These are phyloP conservation scores for Verruconis gallopava DNA, from an alignment of 2,329 filamentous ascomycete species.

Conservation along the genomic window DNA sequence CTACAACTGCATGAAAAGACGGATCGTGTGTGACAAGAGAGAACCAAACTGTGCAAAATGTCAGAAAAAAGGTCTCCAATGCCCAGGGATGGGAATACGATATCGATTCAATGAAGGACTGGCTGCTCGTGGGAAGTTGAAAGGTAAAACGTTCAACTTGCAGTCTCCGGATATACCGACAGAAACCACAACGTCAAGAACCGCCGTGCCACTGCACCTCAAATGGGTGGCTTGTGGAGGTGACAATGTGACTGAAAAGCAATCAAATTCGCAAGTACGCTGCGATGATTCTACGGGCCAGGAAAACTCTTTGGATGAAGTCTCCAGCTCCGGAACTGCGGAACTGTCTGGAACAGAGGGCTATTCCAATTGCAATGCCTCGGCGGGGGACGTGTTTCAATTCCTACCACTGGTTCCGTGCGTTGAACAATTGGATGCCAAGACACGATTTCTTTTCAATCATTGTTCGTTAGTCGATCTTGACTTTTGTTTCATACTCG, in stretches of 20 bases:
- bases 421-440: slow-evolving; percentile 17
- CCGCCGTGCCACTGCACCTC: no score
- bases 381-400: no score
- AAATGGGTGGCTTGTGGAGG: no score
- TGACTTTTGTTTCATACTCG: not conserved
- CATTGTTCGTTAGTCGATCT: slow-evolving; percentile 20
- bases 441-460: slow-evolving; percentile 24
- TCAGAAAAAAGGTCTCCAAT: slow-evolving; percentile 24
- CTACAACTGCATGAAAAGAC: slow-evolving; percentile 26
- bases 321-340: no score
- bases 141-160: slow-evolving; percentile 13
- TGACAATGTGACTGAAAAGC: no score
- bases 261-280: no score
- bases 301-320: no score
- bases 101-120: slow-evolving; percentile 24
- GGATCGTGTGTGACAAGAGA: slow-evolving; percentile 28
- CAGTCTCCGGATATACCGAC: not conserved
- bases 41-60: slow-evolving; percentile 29
- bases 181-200: no score
- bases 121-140: slow-evolving; percentile 15
- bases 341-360: no score
- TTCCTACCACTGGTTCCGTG: slow-evolving; percentile 13
- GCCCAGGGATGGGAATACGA: slow-evolving; percentile 26
- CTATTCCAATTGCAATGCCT: no score
- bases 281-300: no score